Evolutionary conservation across 179 eudicot species (phyloP).

Genomic region (Vitellaria paradoxa): DNA sequence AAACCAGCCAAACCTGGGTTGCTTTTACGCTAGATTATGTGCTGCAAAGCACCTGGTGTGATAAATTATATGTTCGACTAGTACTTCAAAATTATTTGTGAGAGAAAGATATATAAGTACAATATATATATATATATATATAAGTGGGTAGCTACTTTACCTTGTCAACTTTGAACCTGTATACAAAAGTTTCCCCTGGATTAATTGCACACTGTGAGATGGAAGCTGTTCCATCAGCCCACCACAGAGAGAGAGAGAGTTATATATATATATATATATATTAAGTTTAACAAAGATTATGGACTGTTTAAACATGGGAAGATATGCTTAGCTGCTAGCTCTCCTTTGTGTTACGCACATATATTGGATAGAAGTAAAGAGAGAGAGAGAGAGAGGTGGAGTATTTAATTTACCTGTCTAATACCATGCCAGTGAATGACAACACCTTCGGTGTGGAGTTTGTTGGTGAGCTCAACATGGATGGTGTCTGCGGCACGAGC

Average conservation of each 20-base stretch:
- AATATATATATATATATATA: no score
- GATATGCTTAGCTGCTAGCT: no score
- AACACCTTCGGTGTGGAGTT: constrained; percentile 78
- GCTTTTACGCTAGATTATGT: no score
- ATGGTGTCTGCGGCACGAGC: constrained; percentile 72
- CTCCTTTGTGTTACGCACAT: no score
- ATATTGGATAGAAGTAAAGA: not conserved
- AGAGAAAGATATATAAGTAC: no score
- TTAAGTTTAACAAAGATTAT: no score
- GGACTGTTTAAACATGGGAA: not conserved
- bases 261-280: no score
- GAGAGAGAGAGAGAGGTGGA: not conserved
- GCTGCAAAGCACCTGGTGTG: no score
- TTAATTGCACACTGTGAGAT: constrained; percentile 82
- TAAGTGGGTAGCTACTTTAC: constrained; percentile 27
- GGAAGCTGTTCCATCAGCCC: constrained; percentile 97
- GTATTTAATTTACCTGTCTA: constrained; percentile 44
- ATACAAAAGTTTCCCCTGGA: constrained; percentile 78
- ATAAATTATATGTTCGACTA: no score
- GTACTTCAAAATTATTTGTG: no score
- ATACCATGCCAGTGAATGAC: constrained; percentile 99
- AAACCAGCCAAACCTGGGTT: no score
- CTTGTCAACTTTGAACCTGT: constrained; percentile 67
- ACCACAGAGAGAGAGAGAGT: constrained; percentile 30
- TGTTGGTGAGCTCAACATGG: constrained; percentile 60